Base-by-base conservation (phyloP, 805 yeast genomes). In the Candida schatavii region DNA sequence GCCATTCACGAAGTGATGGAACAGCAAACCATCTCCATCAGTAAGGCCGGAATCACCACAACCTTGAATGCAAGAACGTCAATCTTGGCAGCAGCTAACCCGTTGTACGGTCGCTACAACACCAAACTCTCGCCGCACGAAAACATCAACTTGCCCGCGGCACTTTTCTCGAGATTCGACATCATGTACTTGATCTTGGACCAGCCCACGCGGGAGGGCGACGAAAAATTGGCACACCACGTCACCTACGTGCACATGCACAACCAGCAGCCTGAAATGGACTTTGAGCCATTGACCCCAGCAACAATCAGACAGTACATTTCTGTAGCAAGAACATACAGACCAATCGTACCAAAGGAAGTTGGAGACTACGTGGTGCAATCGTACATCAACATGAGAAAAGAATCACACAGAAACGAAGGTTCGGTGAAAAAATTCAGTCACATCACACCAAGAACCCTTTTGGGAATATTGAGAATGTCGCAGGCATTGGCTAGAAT, bases 1-100 rank as follows among this genome's bases (percentile, higher is more conserved):
- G 98, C 98, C 1, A 93, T 93, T 57, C 98, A 91, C 66, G 99
- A 91, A 72, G 99, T 93, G 26, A 93, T 93, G 99, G 99, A 93
- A 68, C 99, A 93, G 64, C 99, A 93, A 66, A 93, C 99, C 2
- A 93, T 93, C 45, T 87, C 96, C 18, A 93, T 93, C 44, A 87
- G 97, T 33, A 93, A 93, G 65, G 99, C 99, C 3, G 99, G 99
- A 51, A 93, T 93, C 53, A 87, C 93, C 48, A 93, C 99, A 7
- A 88, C 97, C 2, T 72, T 93, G 52, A 93, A 93, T 60, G 99
- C 99, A 5, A 79, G 99, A 61, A 80, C 98, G 0, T 90, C 97
- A 4, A 87, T 93, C 46, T 68, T 93, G 48, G 99, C 99, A 0
- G 99, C 99, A 23, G 99, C 99, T n/a, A 93, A 93, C 69, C 99